Conservation (phyloP, 352 stramenopile genomes). For the Phytophthora capsici region DNA sequence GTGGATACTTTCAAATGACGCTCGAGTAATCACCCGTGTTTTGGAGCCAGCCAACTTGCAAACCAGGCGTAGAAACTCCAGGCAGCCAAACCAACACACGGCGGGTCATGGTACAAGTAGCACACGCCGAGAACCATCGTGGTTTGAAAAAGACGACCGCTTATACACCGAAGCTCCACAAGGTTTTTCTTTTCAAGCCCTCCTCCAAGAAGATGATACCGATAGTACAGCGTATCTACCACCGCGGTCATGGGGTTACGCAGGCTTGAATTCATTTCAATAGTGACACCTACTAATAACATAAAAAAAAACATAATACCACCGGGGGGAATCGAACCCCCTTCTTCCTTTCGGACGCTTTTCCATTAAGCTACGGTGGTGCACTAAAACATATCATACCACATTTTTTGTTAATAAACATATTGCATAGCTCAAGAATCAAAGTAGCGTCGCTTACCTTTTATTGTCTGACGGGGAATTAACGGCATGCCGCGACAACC, state of each 20-base stretch:
- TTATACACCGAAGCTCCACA: background rate
- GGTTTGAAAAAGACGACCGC: background rate
- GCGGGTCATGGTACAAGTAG: background rate
- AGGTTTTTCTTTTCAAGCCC: background rate
- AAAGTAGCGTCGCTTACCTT: background rate
- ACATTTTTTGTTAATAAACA: background rate
- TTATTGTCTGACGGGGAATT: slow-evolving; percentile 2
- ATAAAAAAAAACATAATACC: background rate
- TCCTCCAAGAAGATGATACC: background rate
- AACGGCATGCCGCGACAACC: slow-evolving; percentile 1
- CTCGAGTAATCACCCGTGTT: background rate
- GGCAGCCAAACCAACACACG: background rate
- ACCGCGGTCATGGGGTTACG: background rate
- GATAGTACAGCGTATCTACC: background rate
- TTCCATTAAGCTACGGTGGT: background rate
- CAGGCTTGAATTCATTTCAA: background rate
- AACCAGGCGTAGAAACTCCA: too few relatives aligned
- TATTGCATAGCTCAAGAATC: background rate
- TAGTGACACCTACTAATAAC: background rate
- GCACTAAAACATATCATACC: background rate
- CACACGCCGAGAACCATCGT: background rate
- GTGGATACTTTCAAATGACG: background rate
- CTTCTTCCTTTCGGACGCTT: background rate
- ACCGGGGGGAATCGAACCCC: slow-evolving; percentile 1
- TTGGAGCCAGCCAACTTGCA: background rate